phyloP scores from a whole-genome alignment of 805 yeast genomes.

The Wickerhamiella cacticola region DNA sequence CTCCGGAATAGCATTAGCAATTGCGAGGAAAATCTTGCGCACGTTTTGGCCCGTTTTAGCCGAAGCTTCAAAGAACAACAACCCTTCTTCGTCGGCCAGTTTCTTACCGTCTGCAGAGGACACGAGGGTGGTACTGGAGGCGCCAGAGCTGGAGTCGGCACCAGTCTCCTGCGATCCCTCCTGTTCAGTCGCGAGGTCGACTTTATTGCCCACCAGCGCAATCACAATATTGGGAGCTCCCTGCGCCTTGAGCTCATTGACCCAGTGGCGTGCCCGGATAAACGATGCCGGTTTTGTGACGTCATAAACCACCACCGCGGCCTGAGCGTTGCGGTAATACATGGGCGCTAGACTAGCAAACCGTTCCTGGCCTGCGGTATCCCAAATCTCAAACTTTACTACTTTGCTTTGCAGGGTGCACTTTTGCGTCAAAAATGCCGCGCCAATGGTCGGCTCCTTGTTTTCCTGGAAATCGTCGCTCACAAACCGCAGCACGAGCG shows the following conservation, averaged over 20 bases:
- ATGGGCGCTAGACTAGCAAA: conserved; percentile 93
- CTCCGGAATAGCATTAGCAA: conserved; percentile 77
- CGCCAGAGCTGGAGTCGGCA: no score
- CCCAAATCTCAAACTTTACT: conserved; percentile 54
- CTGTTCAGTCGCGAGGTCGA: conserved; percentile 44
- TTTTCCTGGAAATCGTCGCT: conserved; percentile 93
- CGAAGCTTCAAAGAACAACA: conserved; percentile 84
- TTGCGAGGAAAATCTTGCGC: conserved; percentile 79
- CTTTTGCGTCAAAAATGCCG: conserved; percentile 90
- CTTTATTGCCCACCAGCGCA: conserved; percentile 89
- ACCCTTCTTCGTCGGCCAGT: conserved; percentile 81
- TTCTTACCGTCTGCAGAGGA: conserved; percentile 74
- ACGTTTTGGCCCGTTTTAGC: conserved; percentile 87
- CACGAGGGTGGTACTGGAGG: no score
- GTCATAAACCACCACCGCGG: conserved; percentile 91
- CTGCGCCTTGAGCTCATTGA: conserved; percentile 87
- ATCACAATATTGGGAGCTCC: conserved; percentile 85
- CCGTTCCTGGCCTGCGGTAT: conserved; percentile 96
- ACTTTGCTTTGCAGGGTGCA: conserved; percentile 77
- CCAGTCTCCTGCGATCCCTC: no score
- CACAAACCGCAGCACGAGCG: conserved; percentile 83
- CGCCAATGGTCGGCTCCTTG: conserved; percentile 96
- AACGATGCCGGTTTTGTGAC: conserved; percentile 90
- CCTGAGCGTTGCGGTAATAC: conserved; percentile 96
- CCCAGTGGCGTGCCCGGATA: conserved; percentile 97